Percentiles rank a stretch among this genome's conserved stretches.
Evolutionary conservation across 768 basidiomycete genomes (phyloP).

Genomic region (Chlorophyllum brunneum): DNA sequence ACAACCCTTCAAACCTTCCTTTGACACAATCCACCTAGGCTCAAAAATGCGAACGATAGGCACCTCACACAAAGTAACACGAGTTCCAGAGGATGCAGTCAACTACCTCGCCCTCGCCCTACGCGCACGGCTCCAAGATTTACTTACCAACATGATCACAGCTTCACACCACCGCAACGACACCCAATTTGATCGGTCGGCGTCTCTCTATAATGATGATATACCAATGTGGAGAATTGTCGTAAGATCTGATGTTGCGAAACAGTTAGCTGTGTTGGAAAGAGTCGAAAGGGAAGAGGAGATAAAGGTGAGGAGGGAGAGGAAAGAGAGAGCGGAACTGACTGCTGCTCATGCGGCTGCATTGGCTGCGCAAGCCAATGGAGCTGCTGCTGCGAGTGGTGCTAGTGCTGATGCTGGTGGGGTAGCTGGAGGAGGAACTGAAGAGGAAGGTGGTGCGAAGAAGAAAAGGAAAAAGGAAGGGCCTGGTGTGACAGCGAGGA

Average conservation of each 20-base stretch:
- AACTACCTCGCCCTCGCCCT: conserved; percentile 80
- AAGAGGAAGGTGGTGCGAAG: conserved; percentile 48
- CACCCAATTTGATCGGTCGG: conserved; percentile 63
- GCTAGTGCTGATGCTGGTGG: conserved; percentile 25
- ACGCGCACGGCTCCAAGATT: conserved; percentile 67
- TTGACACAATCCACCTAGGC: conserved; percentile 64
- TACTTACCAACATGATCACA: conserved; percentile 62
- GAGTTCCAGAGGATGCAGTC: conserved; percentile 65
- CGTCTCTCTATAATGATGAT: conserved; percentile 45
- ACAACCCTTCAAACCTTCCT: conserved; percentile 65
- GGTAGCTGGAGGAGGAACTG: conserved; percentile 17
- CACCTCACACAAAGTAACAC: conserved; percentile 62
- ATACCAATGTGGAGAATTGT: conserved; percentile 81
- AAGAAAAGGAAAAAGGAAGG: conserved; percentile 86
- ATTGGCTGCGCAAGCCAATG: conserved; percentile 53
- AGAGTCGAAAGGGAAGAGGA: conserved; percentile 84
- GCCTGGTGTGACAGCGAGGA: conserved; percentile 78
- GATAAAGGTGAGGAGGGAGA: conserved; percentile 63
- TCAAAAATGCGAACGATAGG: conserved; percentile 66
- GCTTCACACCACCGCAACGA: conserved; percentile 69
- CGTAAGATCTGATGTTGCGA: conserved; percentile 75
- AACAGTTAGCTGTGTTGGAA: conserved; percentile 74
- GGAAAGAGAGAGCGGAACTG: conserved; percentile 73
- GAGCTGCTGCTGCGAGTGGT: conserved; percentile 26
- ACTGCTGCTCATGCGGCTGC: conserved; percentile 68